Evolutionary conservation across 345 rosid species (phyloP), one percentile per base, ranked within the genome.

Genomic region (Rubroshorea leprosula): DNA sequence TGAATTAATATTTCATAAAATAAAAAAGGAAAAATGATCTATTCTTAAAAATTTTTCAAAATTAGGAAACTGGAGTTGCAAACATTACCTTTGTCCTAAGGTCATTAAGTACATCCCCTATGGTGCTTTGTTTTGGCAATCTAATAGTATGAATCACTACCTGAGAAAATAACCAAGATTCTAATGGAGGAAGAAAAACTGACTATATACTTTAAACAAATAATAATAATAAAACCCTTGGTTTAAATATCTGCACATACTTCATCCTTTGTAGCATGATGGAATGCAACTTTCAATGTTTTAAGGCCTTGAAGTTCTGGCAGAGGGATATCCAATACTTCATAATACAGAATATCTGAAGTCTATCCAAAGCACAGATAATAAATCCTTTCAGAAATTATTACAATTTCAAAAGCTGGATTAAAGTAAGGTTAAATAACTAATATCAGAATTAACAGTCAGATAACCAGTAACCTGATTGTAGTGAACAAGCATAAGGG

Each of bases 221-320:
- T n/a, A 3, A 6, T 35, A 35, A 35, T 2, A 35, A 16, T 43
- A 44, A 55, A 23, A 61, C 15, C 7, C 12, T 6, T 17, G 59
- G 23, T 45, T 43, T 19, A 23, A 29, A 23, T 15, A 23, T 57
- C 49, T 27, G 52, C 48, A 65, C 79, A 67, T 54, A 77, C 93
- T 61, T 82, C 93, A 49, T 85, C 89, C 68, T 85, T 85, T 19
- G 72, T 75, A 58, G 86, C 79, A 74, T 75, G 83, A 62, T 82
- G 89, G 65, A 85, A 85, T 59, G 86, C 81, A 73, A 85, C 84
- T 75, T 85, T 83, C 66, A 85, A 73, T 51, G 82, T 78, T 65
- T 85, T 85, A 52, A 85, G 63, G 53, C 84, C 83, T 74, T 85
- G 85, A 50, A 85, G 76, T 74, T 85, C 93, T 45, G 93, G 89